phyloP scores from a whole-genome alignment of 2,329 filamentous ascomycete species.

The Nemania bipapillata region DNA sequence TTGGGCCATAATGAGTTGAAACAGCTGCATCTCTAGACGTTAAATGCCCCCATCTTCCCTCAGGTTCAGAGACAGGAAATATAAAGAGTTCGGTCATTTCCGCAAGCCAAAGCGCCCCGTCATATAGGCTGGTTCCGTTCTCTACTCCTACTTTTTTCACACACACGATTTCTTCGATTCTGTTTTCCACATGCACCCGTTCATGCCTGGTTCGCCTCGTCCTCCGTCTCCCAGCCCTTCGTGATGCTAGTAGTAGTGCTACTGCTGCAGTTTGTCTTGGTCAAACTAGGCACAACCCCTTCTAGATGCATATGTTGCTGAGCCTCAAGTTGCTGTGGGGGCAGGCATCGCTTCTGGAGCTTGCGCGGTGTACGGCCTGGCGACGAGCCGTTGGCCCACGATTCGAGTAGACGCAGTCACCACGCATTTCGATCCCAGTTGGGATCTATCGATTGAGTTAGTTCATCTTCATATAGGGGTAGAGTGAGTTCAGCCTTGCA shows the following conservation, averaged over 20 bases:
- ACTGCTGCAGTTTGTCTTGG: conserved; percentile 17
- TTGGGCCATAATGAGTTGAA: conserved; percentile 9
- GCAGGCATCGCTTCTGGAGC: conserved; percentile 57
- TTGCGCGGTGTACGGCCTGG: conserved; percentile 54
- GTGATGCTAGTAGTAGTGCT: conserved; percentile 8
- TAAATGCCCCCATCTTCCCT: not conserved
- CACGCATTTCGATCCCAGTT: conserved; percentile 93
- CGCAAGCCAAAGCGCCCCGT: not conserved
- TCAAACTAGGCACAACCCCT: conserved; percentile 17
- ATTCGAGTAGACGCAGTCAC: conserved; percentile 64
- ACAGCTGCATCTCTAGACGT: not conserved
- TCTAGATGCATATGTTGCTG: conserved; percentile 46
- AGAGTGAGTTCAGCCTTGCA: not conserved
- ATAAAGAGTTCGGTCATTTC: not conserved
- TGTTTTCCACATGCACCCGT: not conserved
- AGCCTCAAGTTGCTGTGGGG: conserved; percentile 43
- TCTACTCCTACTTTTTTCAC: not conserved
- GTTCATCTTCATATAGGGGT: not conserved
- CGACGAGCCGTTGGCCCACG: conserved; percentile 45
- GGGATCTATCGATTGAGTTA: conserved; percentile 65
- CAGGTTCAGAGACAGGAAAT: not conserved
- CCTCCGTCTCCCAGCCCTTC: conserved; percentile 5
- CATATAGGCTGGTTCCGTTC: not conserved
- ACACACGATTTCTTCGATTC: not conserved
- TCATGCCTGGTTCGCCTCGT: not conserved